Evolutionary conservation across 768 basidiomycete species (phyloP), one percentile per base, ranked within the genome.

Genomic region (Lactarius sp.): DNA sequence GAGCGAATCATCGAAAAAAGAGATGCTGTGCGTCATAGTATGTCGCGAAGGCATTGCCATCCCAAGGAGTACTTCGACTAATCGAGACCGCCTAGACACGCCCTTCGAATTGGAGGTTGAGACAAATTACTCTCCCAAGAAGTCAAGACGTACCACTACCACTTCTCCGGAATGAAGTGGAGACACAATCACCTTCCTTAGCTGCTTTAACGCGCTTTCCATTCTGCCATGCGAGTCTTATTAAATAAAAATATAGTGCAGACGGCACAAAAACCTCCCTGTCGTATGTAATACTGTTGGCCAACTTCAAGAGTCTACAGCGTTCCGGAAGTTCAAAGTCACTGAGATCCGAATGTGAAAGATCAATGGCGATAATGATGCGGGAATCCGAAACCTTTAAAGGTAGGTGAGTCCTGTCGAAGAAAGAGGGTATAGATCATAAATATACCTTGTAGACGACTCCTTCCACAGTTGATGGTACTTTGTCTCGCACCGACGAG

Each of bases 261-360:
- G 16, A 18, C 7, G 31, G 52, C 4, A 33, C 20, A 41, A 52
- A 57, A 50, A 41, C 65, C 49, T 71, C 85, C 90, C 94, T 82
- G 69, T 94, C 92, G 72, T 90, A 94, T 0, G 95, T 98, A 16
- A 92, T 85, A 59, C 87, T 93, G 69, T 98, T 98, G 13, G 94
- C 94, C 2, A 96, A 79, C 71, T 98, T 98, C 56, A 98, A 72
- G 56, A 94, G 76, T 18, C 91, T 80, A 74, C 93, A 92, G 55
- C 89, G 80, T 69, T 95, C 93, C 6, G 94, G 92, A 0, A 97
- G 72, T 69, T 93, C 89, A 13, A 91, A 75, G 54, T 91, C 88
- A 51, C 84, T 81, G 54, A 80, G 79, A 37, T 75, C 76, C 2
- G 80, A 77, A 55, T 88, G 86, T 16, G 83, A 79, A 13, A 81